Base-by-base conservation (phyloP, 306 rosid genomes). In the Dryas octopetala region DNA sequence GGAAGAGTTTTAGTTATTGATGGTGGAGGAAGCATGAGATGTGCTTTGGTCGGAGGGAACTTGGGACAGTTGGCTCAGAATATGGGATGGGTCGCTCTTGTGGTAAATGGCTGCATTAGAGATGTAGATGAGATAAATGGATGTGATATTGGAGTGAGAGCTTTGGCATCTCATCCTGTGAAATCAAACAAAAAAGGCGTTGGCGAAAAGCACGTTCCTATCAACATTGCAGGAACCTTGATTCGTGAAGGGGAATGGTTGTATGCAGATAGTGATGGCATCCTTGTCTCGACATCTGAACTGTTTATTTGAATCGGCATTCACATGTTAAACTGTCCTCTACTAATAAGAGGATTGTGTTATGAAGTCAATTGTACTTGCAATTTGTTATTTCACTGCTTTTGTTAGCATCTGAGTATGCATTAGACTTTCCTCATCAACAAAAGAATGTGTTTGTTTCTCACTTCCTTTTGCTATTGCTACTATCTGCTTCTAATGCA, bases 31-130 rank as follows among this genome's bases (percentile, higher is more conserved):
- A 86, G 90, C 79, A 68, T 78, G 82, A 70, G 88, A 44, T 86
- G 90, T 66, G 86, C 88, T n/a, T 52, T 86, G 74, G 55, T 86
- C 45, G 90, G 90, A 55, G 90, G 90, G 3, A 86, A 86, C 58
- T 45, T 86, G 47, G 90, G 76, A 50, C 83, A 78, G 73, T 77
- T 86, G 79, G 88, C 88, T 45, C 86, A 79, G 10, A 84, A 44
- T 83, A 88, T 17, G 64, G 96, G 92, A 15, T 93, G 98, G 98
- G 70, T 84, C 1, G 98, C 96, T 2, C 79, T 93, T 48, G 89
- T 90, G n/a, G 90, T 93, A 5, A 90, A 90, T 80, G 98, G 98
- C 0, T 93, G 98, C 82, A 50, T 93, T 62, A 88, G 98, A 83
- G 98, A 93, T 76, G 95, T 89, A 4, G 98, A 88, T 78, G 98